Conservation (phyloP, 805 yeast species). For the Pichia phayaonensis region DNA sequence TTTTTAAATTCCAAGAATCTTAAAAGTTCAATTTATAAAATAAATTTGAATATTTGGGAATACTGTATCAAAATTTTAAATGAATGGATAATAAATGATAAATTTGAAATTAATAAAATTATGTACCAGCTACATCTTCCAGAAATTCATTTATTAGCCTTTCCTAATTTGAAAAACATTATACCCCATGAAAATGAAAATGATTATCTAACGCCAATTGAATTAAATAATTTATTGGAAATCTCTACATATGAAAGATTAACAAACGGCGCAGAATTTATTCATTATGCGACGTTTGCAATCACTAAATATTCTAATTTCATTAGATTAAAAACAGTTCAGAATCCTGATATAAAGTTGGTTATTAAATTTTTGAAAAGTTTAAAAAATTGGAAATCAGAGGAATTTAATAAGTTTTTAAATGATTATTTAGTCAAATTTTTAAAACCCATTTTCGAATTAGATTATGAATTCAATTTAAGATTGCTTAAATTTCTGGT, state of each 20-base stretch:
- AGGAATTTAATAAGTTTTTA: slow-evolving; percentile 22
- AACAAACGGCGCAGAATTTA: slow-evolving; percentile 26
- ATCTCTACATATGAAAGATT: slow-evolving; percentile 23
- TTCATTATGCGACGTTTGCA: slow-evolving; percentile 21
- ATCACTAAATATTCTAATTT: slow-evolving; percentile 22
- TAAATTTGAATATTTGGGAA: slow-evolving; percentile 13
- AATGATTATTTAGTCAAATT: slow-evolving; percentile 20
- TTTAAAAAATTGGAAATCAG: slow-evolving; percentile 34
- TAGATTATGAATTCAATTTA: slow-evolving; percentile 30
- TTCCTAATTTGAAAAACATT: neutral
- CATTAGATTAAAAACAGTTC: slow-evolving; percentile 17
- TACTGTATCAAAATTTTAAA: slow-evolving; percentile 10
- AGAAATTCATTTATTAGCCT: neutral
- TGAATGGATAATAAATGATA: slow-evolving; percentile 16
- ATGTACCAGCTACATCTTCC: slow-evolving; percentile 7
- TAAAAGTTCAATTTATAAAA: slow-evolving; percentile 12
- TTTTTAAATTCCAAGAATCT: slow-evolving; percentile 17
- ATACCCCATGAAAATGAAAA: neutral
- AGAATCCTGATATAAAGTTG: slow-evolving; percentile 5
- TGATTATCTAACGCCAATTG: slow-evolving; percentile 12
- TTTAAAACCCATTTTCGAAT: slow-evolving; percentile 25
- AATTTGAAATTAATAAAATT: slow-evolving; percentile 8
- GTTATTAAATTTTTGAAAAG: slow-evolving; percentile 15
- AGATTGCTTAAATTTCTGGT: slow-evolving; percentile 32
- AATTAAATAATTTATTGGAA: slow-evolving; percentile 18